phyloP scores from a whole-genome alignment of 305 asterid genomes.

The Rubia tinctorum region DNA sequence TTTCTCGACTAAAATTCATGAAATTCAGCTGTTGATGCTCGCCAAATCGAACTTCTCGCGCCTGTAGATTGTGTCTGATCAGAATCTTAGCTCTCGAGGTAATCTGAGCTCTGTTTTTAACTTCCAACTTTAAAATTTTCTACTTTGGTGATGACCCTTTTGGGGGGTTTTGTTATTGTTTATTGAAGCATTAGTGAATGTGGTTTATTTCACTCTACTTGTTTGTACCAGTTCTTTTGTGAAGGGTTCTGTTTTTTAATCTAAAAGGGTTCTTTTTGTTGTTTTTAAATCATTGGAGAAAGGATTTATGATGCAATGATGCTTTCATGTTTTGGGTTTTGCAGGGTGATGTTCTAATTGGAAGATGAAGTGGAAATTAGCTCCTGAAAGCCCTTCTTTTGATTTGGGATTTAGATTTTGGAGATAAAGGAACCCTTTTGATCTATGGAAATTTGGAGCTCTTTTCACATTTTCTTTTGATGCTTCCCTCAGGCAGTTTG shows the following conservation, averaged over 20 bases:
- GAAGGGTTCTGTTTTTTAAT: neutral
- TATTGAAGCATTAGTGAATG: neutral
- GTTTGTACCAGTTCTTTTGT: neutral
- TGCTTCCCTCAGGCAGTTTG: neutral
- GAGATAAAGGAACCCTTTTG: conserved; percentile 6
- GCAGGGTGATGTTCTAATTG: neutral
- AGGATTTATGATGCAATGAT: neutral
- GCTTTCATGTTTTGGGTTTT: neutral
- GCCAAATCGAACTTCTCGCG: neutral
- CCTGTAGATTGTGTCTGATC: conserved; percentile 9
- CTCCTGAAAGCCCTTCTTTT: neutral
- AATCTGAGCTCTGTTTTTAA: conserved; percentile 1
- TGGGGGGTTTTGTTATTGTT: neutral
- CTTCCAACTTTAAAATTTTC: neutral
- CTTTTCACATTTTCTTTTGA: neutral
- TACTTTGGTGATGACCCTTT: conserved; percentile 2
- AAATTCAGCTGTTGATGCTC: conserved; percentile 11
- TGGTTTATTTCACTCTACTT: neutral
- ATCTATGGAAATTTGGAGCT: neutral
- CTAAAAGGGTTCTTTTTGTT: neutral
- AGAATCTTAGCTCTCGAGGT: conserved; percentile 19
- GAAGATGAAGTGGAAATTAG: neutral
- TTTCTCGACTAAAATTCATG: neutral
- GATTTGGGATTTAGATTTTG: conserved; percentile 1
- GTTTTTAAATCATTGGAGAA: neutral